Evolutionary conservation across 176 grass and related monocot species (phyloP).

Genomic region (Eragrostis curvula): DNA sequence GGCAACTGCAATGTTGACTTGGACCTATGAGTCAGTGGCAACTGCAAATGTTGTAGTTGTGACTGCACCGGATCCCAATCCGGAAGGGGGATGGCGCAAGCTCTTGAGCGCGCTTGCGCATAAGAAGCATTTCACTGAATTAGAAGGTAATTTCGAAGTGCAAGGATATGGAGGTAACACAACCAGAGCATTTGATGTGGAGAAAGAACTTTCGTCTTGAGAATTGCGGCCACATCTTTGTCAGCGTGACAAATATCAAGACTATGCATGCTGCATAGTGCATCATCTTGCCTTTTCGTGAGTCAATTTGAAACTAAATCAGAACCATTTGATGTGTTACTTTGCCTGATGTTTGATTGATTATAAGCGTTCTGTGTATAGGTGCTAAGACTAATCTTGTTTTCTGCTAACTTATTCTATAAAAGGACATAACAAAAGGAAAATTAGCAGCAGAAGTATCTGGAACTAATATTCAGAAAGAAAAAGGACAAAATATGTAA

Average conservation of each 20-base stretch:
- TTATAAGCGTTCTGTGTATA: slow-evolving; percentile 62
- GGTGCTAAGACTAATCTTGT: slow-evolving; percentile 68
- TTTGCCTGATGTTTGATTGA: slow-evolving; percentile 69
- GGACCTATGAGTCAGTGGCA: no score
- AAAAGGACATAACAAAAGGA: slow-evolving; percentile 28
- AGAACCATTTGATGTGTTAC: slow-evolving; percentile 51
- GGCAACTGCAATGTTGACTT: no score
- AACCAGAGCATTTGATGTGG: slow-evolving; percentile 46
- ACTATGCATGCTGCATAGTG: slow-evolving; percentile 58
- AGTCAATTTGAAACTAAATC: slow-evolving; percentile 69
- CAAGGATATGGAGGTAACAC: no score
- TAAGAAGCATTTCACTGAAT: no score
- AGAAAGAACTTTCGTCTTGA: slow-evolving; percentile 71
- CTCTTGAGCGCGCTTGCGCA: no score
- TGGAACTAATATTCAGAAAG: background rate
- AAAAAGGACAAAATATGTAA: slow-evolving; percentile 2
- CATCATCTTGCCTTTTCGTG: slow-evolving; percentile 80
- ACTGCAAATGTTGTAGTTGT: no score
- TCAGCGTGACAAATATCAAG: slow-evolving; percentile 58
- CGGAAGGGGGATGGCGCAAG: no score
- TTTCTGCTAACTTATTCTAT: slow-evolving; percentile 81
- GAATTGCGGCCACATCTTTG: slow-evolving; percentile 60
- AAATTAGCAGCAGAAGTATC: background rate
- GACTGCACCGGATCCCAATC: no score
- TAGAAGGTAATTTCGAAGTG: no score